These are phyloP conservation scores for Paralagenidium karlingii DNA, from an alignment of 352 stramenopile species.

Conservation along the genomic window DNA sequence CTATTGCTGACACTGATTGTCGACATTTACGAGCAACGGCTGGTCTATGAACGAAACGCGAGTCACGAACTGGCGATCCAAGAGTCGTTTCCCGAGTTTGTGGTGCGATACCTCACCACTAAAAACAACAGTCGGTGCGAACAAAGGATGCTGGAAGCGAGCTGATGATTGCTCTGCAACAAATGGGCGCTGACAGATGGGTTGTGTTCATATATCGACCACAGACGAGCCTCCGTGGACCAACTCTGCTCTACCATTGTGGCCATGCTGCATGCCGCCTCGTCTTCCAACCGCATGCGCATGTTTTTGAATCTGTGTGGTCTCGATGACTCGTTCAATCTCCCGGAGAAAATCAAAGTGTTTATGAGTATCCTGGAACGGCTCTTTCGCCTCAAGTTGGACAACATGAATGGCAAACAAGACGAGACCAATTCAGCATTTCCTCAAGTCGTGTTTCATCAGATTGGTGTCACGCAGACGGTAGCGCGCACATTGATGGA, in stretches of 20 bases:
- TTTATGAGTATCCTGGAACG: conserved; percentile 56
- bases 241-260: conserved; percentile 42
- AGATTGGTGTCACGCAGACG: conserved; percentile 41
- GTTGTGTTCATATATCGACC: not conserved
- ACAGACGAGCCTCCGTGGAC: conserved; percentile 23
- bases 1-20: conserved; percentile 55
- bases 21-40: conserved; percentile 58
- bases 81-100: conserved; percentile 59
- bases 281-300: conserved; percentile 27
- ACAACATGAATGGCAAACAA: conserved; percentile 8
- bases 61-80: conserved; percentile 8
- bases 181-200: conserved; percentile 8
- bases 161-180: too few relatives aligned
- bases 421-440: conserved; percentile 3
- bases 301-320: conserved; percentile 52
- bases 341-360: conserved; percentile 46
- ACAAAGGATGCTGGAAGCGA: too few relatives aligned
- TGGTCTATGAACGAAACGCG: conserved; percentile 15
- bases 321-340: conserved; percentile 31
- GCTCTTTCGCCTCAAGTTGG: conserved; percentile 38
- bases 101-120: conserved; percentile 33
- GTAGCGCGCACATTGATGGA: conserved; percentile 36
- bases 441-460: conserved; percentile 65
- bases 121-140: conserved; percentile 8
- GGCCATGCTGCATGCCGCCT: conserved; percentile 28